These are phyloP conservation scores for Leccinum fibrillosum DNA, from an alignment of 768 basidiomycete genomes.

Conservation along the genomic window DNA sequence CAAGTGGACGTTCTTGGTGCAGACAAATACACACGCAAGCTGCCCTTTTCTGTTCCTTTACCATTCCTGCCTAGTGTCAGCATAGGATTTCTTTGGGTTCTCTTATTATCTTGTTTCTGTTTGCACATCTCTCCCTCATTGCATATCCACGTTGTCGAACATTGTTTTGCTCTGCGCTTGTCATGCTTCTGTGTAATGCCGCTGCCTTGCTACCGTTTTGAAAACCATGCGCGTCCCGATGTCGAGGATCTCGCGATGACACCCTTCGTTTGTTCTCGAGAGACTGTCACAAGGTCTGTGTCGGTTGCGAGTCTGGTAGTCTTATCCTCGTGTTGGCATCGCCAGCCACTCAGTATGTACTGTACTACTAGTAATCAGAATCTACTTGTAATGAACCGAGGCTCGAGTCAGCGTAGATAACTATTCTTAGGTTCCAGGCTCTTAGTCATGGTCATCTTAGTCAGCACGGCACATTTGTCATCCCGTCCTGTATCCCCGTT, in stretches of 20 bases:
- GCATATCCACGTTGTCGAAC: neutral
- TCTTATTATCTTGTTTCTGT: neutral
- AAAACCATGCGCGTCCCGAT: neutral
- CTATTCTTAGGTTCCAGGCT: neutral
- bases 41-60: neutral
- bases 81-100: neutral
- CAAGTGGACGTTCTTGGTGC: neutral
- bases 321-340: no score
- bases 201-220: neutral
- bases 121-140: neutral
- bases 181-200: neutral
- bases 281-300: no score
- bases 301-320: no score
- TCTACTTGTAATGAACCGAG: no score
- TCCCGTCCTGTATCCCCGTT: neutral
- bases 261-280: no score
- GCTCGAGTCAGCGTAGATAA: no score
- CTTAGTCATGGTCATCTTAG: neutral
- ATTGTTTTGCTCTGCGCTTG: neutral
- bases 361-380: no score
- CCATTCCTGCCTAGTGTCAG: neutral
- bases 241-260: neutral
- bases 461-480: neutral
- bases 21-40: neutral
- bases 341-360: no score